Evolutionary conservation across 208 protist genomes (phyloP).

Genomic region (Vickermania spadyakhi): DNA sequence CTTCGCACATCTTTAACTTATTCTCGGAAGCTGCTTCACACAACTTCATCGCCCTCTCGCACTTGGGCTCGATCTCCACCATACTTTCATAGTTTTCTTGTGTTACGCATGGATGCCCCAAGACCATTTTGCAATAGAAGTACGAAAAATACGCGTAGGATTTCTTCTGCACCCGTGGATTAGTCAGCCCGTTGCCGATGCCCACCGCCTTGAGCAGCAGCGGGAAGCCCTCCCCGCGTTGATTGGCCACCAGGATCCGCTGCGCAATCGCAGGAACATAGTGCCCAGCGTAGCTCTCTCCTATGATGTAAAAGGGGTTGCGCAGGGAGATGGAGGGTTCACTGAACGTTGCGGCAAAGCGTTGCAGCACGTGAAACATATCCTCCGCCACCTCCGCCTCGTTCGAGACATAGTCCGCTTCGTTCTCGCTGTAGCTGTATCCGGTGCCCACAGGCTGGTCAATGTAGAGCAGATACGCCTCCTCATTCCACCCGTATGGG

Average conservation of each 20-base stretch:
- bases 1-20: neutral
- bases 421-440: slow-evolving; percentile 56
- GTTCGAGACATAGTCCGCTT: slow-evolving; percentile 49
- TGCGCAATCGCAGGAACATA: slow-evolving; percentile 44
- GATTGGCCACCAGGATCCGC: slow-evolving; percentile 21
- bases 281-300: slow-evolving; percentile 71
- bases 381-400: slow-evolving; percentile 67
- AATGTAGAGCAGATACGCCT: slow-evolving; percentile 84
- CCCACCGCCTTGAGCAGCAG: slow-evolving; percentile 64
- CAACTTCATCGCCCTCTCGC: slow-evolving; percentile 20
- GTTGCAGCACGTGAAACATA: slow-evolving; percentile 81
- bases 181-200: slow-evolving; percentile 87
- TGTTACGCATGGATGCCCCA: slow-evolving; percentile 40
- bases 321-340: slow-evolving; percentile 17
- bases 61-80: slow-evolving; percentile 28
- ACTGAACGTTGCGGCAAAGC: slow-evolving; percentile 44
- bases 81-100: slow-evolving; percentile 28
- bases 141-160: slow-evolving; percentile 51
- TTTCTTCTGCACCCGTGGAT: slow-evolving; percentile 67
- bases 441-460: slow-evolving; percentile 87
- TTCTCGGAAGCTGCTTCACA: slow-evolving; percentile 13
- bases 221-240: slow-evolving; percentile 10
- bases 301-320: slow-evolving; percentile 72
- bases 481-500: slow-evolving; percentile 67
- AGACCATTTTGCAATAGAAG: slow-evolving; percentile 35